These are phyloP conservation scores for Botryotinia calthae DNA, from an alignment of 2,329 filamentous ascomycete genomes.

Conservation along the genomic window DNA sequence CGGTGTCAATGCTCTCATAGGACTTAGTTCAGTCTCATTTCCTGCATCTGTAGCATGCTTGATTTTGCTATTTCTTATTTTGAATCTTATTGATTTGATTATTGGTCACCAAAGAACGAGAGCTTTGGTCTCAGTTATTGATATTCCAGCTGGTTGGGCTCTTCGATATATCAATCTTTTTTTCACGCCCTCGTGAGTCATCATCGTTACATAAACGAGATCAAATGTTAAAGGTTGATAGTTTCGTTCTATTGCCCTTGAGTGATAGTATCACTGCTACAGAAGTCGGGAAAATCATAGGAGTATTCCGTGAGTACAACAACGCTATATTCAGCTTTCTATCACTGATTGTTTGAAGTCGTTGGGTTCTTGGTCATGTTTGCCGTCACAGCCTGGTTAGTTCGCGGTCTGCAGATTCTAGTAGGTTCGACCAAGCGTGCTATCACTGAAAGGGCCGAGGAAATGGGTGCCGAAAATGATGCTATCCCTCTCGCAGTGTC, in stretches of 20 bases:
- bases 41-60: conserved; percentile 59
- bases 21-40: conserved; percentile 51
- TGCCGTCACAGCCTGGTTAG: conserved; percentile 52
- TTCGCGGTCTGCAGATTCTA: conserved; percentile 51
- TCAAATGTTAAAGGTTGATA: conserved; percentile 22
- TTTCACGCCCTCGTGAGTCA: conserved; percentile 24
- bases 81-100: conserved; percentile 48
- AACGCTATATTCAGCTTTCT: neutral
- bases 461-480: conserved; percentile 46
- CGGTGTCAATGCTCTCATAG: conserved; percentile 44
- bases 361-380: conserved; percentile 55
- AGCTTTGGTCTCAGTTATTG: conserved; percentile 48
- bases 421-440: conserved; percentile 53
- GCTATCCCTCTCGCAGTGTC: conserved; percentile 47
- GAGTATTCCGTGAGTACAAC: conserved; percentile 50
- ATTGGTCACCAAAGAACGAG: conserved; percentile 51
- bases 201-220: neutral
- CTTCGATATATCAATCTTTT: conserved; percentile 25
- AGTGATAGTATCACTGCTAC: conserved; percentile 52
- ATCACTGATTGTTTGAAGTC: conserved; percentile 41
- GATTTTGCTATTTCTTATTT: conserved; percentile 50
- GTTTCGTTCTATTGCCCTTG: conserved; percentile 56
- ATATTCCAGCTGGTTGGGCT: conserved; percentile 44
- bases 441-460: conserved; percentile 51
- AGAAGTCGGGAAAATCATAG: conserved; percentile 59